phyloP scores from a whole-genome alignment of 768 basidiomycete species.

The Lentinula sp. region DNA sequence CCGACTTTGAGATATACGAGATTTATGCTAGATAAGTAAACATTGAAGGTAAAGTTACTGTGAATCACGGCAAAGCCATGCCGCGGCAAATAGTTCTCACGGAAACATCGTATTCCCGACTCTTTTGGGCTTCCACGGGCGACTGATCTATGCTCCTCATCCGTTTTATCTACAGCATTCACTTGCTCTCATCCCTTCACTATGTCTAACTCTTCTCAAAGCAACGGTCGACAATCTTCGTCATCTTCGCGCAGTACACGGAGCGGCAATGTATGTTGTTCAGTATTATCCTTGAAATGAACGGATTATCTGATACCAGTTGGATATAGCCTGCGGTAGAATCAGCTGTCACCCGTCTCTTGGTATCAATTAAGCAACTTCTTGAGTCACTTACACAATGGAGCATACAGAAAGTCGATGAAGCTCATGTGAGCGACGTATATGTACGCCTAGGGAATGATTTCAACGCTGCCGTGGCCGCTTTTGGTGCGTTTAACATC shows the following conservation, averaged over 20 bases:
- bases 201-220: background rate
- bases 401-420: slow-evolving; percentile 67
- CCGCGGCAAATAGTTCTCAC: no score
- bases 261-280: slow-evolving; percentile 24
- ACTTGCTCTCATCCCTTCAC: background rate
- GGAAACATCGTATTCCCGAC: no score
- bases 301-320: background rate
- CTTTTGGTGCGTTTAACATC: slow-evolving; percentile 80
- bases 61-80: no score
- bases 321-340: slow-evolving; percentile 68
- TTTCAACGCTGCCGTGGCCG: slow-evolving; percentile 89
- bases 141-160: background rate
- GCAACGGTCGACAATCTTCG: background rate
- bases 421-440: slow-evolving; percentile 87
- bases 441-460: slow-evolving; percentile 97
- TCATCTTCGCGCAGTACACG: slow-evolving; percentile 5
- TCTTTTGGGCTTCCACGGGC: background rate
- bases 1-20: no score
- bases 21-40: no score
- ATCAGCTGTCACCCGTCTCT: slow-evolving; percentile 83
- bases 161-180: background rate
- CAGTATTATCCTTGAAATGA: background rate
- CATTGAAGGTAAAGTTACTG: no score
- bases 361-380: slow-evolving; percentile 94
- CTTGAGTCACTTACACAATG: slow-evolving; percentile 84